A percentile compares a stretch with the other conserved stretches of the same genome.
Evolutionary conservation across 2,329 filamentous ascomycete species (phyloP).

Genomic region (Calonectria pteridis): DNA sequence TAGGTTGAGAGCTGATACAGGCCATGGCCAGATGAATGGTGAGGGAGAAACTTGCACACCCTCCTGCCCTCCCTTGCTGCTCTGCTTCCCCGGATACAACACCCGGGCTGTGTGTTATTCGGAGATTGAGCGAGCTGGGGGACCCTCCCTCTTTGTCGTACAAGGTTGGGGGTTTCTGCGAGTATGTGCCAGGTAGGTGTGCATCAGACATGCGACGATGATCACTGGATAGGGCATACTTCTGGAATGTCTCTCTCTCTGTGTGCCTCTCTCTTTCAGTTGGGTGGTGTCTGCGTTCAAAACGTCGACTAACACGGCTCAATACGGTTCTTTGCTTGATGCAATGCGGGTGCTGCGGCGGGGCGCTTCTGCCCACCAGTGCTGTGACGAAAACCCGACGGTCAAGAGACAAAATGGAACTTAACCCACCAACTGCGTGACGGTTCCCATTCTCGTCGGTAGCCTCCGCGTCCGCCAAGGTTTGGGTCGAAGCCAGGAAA

Average conservation of each 20-base stretch:
- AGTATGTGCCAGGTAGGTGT: background rate
- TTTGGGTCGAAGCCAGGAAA: conserved; percentile 17
- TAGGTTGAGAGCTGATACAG: conserved; percentile 14
- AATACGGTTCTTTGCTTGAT: conserved; percentile 20
- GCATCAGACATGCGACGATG: background rate
- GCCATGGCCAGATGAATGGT: background rate
- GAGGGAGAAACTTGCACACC: background rate
- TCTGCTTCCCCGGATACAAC: conserved; percentile 17
- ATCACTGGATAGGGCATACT: conserved; percentile 10
- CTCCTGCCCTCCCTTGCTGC: background rate
- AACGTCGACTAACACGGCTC: conserved; percentile 17
- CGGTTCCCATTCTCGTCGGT: conserved; percentile 14
- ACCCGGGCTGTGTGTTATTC: conserved; percentile 24
- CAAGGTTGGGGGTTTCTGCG: conserved; percentile 3
- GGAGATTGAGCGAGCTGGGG: conserved; percentile 27
- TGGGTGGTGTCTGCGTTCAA: background rate
- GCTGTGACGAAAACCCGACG: background rate
- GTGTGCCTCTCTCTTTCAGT: background rate
- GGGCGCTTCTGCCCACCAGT: background rate
- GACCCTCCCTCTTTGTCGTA: background rate
- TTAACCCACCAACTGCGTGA: conserved; percentile 12
- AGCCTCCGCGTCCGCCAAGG: conserved; percentile 19
- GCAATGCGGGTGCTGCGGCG: conserved; percentile 4
- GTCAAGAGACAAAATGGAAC: conserved; percentile 1
- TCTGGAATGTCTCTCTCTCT: background rate